phyloP scores from a whole-genome alignment of 306 rosid species.

The Astragalus membranaceus region DNA sequence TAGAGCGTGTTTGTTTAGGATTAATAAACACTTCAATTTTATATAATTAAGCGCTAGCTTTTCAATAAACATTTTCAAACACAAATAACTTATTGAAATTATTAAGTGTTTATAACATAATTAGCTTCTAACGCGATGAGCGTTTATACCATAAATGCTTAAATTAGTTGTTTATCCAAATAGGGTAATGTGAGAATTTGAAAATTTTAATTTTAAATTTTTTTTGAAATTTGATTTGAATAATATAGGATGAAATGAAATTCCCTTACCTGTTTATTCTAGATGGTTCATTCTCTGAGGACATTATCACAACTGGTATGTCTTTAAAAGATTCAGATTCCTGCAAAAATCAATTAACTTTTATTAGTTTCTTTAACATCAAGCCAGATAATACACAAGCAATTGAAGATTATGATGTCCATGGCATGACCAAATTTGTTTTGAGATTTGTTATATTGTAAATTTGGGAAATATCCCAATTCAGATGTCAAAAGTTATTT shows the following conservation, averaged over 20 bases:
- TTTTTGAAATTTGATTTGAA: background rate
- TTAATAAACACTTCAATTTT: too few relatives aligned
- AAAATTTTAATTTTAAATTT: too few relatives aligned
- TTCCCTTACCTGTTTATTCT: constrained; percentile 71
- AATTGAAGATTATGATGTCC: background rate
- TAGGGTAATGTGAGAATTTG: background rate
- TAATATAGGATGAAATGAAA: background rate
- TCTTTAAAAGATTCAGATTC: constrained; percentile 74
- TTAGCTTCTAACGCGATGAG: too few relatives aligned
- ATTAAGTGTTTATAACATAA: too few relatives aligned
- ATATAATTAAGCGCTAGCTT: too few relatives aligned
- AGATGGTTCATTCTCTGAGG: constrained; percentile 86
- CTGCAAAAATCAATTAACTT: constrained; percentile 44
- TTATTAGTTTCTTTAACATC: constrained; percentile 4
- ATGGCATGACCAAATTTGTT: background rate
- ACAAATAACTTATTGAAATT: too few relatives aligned
- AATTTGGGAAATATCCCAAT: too few relatives aligned
- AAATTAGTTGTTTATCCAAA: too few relatives aligned
- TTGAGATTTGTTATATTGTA: background rate
- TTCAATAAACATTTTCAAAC: too few relatives aligned
- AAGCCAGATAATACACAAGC: background rate
- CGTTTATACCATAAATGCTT: too few relatives aligned
- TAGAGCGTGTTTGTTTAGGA: background rate
- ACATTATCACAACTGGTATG: constrained; percentile 93
- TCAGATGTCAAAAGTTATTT: background rate